A percentile compares a stretch with the other conserved stretches of the same genome.
Conservation (phyloP, 768 basidiomycete species). For the Tylopilus balloui region DNA sequence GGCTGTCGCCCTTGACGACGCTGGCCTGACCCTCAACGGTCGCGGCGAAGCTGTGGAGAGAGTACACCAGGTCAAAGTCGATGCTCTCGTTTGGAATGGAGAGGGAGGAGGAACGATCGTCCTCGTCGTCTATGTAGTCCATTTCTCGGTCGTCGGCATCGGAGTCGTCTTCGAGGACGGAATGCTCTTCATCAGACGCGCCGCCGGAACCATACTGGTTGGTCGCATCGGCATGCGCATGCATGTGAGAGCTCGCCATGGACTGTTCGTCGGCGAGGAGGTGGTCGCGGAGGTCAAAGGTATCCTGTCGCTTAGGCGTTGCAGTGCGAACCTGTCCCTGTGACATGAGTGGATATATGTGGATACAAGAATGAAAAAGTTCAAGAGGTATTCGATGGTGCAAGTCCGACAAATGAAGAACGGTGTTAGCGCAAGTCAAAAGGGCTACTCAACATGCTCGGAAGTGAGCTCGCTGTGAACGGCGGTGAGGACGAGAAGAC, state of each 20-base stretch:
- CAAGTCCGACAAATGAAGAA: neutral
- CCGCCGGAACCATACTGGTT: constrained; percentile 32
- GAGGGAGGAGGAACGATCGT: constrained; percentile 75
- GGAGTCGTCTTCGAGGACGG: constrained; percentile 82
- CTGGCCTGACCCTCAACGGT: constrained; percentile 99
- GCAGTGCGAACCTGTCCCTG: constrained; percentile 24
- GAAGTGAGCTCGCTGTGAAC: constrained; percentile 10
- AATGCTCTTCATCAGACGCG: constrained; percentile 73
- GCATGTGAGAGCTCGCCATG: constrained; percentile 43
- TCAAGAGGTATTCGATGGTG: neutral
- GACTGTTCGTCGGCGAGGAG: constrained; percentile 50
- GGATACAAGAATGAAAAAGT: constrained; percentile 2
- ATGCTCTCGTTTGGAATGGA: constrained; percentile 90
- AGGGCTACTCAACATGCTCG: constrained; percentile 18
- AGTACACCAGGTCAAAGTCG: constrained; percentile 89
- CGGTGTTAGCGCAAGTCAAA: neutral
- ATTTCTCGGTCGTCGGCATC: constrained; percentile 64
- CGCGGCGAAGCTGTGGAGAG: constrained; percentile 94
- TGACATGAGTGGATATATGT: constrained; percentile 20
- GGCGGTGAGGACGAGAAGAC: constrained; percentile 2
- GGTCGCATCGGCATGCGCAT: constrained; percentile 45
- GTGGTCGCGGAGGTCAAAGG: constrained; percentile 69
- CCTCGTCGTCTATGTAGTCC: constrained; percentile 69
- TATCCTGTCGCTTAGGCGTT: constrained; percentile 46
- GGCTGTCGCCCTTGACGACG: constrained; percentile 96